Evolutionary conservation across 2,329 filamentous ascomycete genomes (phyloP).

Genomic region (Atkinsonella hypoxylon): DNA sequence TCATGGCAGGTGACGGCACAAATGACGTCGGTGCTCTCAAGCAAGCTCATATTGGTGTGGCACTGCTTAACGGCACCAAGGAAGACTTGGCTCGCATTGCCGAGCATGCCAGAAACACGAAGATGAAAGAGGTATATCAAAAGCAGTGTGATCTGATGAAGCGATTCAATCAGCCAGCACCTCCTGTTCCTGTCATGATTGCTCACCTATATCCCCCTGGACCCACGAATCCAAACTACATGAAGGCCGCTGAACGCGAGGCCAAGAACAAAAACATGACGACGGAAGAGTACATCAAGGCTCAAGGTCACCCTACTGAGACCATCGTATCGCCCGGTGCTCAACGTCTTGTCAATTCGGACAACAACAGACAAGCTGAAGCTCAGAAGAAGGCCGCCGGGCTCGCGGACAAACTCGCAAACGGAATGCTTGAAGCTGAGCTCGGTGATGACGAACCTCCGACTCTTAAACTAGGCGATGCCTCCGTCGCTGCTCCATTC

Average conservation of each 20-base stretch:
- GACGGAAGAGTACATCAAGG: conserved; percentile 42
- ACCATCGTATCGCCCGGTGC: conserved; percentile 57
- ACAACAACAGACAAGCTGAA: conserved; percentile 38
- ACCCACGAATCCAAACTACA: conserved; percentile 82
- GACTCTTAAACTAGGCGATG: conserved; percentile 92
- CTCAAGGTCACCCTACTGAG: conserved; percentile 42
- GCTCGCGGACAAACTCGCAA: conserved; percentile 76
- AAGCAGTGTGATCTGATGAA: conserved; percentile 89
- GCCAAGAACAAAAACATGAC: conserved; percentile 64
- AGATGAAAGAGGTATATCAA: conserved; percentile 98
- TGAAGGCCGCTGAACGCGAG: conserved; percentile 82
- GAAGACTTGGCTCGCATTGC: conserved; percentile 86
- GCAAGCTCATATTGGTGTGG: conserved; percentile 94
- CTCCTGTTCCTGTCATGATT: conserved; percentile 85
- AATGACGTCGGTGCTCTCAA: conserved; percentile 97
- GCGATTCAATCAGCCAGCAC: conserved; percentile 84
- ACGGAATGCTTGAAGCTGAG: conserved; percentile 81
- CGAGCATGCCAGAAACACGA: conserved; percentile 85
- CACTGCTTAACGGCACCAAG: conserved; percentile 84
- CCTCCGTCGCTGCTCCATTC: conserved; percentile 92
- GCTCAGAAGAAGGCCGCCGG: conserved; percentile 60
- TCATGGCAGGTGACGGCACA: conserved; percentile 97
- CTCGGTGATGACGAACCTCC: conserved; percentile 84
- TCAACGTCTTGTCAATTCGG: conserved; percentile 32
- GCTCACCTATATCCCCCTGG: conserved; percentile 91